Evolutionary conservation across 2,329 filamentous ascomycete species (phyloP), one percentile per base, ranked within the genome.

Genomic region (Beauveria scarabaeidicola): DNA sequence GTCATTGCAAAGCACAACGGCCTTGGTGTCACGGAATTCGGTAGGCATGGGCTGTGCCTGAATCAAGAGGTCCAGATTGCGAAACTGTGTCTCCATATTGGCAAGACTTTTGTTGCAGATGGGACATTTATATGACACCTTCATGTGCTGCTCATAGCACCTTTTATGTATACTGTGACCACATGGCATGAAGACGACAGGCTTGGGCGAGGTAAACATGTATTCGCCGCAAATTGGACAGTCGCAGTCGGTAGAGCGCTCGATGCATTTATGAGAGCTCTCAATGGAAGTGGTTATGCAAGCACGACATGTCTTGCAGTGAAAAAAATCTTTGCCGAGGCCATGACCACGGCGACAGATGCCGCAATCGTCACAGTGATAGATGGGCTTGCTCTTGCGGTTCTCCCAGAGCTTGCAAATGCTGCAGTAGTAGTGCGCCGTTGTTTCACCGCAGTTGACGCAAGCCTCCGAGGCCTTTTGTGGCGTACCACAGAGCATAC

Each of bases 341-440:
- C 94, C 94, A 71, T 91, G 84, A 1, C 94, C 94, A 60, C 92
- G 87, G 61, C 94, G 84, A 70, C 94, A 99, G 62, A 99, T 96
- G 5, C 94, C 94, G 72, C 94, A 99, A 68, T 97, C 94, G 68
- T 86, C 83, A 72, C 94, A 99, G 71, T 99, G 94, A 70, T 99
- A 99, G 60, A 97, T 96, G 64, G 87, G 88, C 72, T 95, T 97
- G 65, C 85, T 87, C 58, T 86, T 84, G 66, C 97, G 90, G 68
- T 97, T 91, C 69, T 97, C 93, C 94, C 94, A 99, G 1, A 99
- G 80, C 74, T 97, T 97, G 79, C 94, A 99, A 59, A 94, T 88
- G 58, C 85, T 83, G 75, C 94, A 99, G 70, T 95, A 99, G 72
- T 97, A 97, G 68, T 88, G 88, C 13, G 93, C 91, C 7, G 90